A percentile compares a stretch with the other conserved stretches of the same genome.
phyloP scores from a whole-genome alignment of 441 rosid species.

The Gossypium gossypioides region DNA sequence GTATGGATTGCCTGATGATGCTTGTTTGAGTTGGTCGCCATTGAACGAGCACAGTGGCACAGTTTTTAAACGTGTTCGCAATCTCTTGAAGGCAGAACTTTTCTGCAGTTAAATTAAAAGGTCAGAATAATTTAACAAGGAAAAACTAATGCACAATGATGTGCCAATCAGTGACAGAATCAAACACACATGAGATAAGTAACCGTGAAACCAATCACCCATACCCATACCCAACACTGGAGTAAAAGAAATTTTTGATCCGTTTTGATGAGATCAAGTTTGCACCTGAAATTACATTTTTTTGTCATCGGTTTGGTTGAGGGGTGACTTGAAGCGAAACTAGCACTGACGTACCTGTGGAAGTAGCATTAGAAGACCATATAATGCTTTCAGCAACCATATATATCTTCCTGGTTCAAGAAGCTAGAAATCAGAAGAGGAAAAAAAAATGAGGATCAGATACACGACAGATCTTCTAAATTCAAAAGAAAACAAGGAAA shows the following conservation, averaged over 20 bases:
- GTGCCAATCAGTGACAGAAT: not conserved
- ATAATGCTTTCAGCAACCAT: constrained; percentile 80
- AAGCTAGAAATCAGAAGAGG: constrained; percentile 42
- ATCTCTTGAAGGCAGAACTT: constrained; percentile 86
- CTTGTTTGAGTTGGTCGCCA: constrained; percentile 54
- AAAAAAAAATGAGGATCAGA: not conserved
- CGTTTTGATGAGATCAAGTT: not conserved
- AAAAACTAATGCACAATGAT: not conserved
- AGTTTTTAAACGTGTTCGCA: constrained; percentile 77
- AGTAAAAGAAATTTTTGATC: not conserved
- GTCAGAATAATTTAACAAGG: not conserved
- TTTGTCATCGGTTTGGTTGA: not conserved
- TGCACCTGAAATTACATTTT: not conserved
- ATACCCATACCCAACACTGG: not conserved
- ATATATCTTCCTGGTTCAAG: constrained; percentile 91
- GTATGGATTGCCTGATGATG: constrained; percentile 61
- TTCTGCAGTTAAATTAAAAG: constrained; percentile 47
- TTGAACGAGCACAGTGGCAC: constrained; percentile 72
- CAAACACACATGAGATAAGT: not conserved
- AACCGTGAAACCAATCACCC: not conserved
- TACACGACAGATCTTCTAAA: not conserved
- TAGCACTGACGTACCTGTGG: constrained; percentile 64
- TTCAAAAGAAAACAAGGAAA: not conserved
- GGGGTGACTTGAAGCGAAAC: not conserved
- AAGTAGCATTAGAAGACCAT: constrained; percentile 97